Evolutionary conservation across 116 monocot genomes (phyloP).

Genomic region (Iris pallida): DNA sequence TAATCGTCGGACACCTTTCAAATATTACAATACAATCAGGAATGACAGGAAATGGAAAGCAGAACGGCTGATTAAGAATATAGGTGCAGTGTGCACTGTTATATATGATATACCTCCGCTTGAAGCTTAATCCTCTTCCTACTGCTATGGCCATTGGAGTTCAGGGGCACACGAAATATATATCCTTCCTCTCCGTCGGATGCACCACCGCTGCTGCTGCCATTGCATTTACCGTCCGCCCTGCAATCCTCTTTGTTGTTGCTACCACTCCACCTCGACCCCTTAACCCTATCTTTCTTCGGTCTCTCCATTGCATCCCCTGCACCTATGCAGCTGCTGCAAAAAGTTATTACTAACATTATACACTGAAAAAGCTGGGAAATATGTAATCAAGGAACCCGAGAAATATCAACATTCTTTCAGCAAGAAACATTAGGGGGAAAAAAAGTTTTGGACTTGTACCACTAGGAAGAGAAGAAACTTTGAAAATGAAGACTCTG

Average conservation of each 20-base stretch:
- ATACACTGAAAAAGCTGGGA: too few relatives aligned
- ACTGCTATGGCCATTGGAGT: constrained; percentile 2
- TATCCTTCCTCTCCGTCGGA: constrained; percentile 2
- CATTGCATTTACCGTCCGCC: constrained; percentile 3
- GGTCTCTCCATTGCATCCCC: not conserved
- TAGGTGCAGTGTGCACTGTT: too few relatives aligned
- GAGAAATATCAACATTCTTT: too few relatives aligned
- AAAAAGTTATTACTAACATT: too few relatives aligned
- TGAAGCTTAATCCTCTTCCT: constrained; percentile 6
- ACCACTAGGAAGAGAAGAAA: too few relatives aligned
- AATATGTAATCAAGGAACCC: too few relatives aligned
- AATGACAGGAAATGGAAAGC: not conserved
- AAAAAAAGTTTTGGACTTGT: too few relatives aligned
- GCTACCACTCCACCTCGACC: constrained; percentile 2
- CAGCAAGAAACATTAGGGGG: too few relatives aligned
- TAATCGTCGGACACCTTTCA: not conserved
- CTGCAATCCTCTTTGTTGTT: not conserved
- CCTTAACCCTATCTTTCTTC: not conserved
- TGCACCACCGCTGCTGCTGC: not conserved
- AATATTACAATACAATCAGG: too few relatives aligned
- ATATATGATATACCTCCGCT: not conserved
- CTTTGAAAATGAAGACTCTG: too few relatives aligned
- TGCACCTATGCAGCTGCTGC: not conserved
- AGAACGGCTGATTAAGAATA: not conserved
- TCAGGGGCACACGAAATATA: not conserved